A percentile compares a stretch with the other conserved stretches of the same genome.
Conservation (phyloP, 176 grass and related monocot species). For the Tuctoria greenei region DNA sequence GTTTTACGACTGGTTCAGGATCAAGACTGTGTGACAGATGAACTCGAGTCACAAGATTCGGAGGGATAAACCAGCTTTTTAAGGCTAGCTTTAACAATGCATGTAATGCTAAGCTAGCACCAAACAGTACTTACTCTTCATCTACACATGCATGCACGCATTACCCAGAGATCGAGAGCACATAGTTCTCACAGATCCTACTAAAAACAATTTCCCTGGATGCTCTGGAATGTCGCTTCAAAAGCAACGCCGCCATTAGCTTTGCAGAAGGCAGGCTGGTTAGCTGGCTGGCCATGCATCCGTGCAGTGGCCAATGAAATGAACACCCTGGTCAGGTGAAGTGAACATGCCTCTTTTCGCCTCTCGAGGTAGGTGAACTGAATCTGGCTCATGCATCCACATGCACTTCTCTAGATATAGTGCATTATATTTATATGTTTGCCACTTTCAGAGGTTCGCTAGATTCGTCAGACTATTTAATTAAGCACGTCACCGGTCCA, state of each 20-base stretch:
- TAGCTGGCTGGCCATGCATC: not conserved
- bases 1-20: too few relatives aligned
- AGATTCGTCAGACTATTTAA: not conserved
- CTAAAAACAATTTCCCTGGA: not conserved
- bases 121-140: too few relatives aligned
- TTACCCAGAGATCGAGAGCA: not conserved
- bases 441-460: not conserved
- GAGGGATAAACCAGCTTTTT: not conserved
- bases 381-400: not conserved
- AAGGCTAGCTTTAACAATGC: not conserved
- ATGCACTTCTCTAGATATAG: not conserved
- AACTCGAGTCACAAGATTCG: not conserved
- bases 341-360: not conserved
- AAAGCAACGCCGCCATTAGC: not conserved
- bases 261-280: not conserved
- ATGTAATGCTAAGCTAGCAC: not conserved
- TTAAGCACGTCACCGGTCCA: not conserved
- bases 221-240: not conserved
- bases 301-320: not conserved
- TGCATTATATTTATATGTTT: not conserved
- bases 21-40: not conserved
- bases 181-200: not conserved
- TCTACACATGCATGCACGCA: not conserved
- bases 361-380: not conserved
- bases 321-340: constrained; percentile 24